Percentiles rank a stretch among this genome's conserved stretches.
Evolutionary conservation across 371 early-diverging fungal species (phyloP).

Genomic region (Lichtheimia ornata): DNA sequence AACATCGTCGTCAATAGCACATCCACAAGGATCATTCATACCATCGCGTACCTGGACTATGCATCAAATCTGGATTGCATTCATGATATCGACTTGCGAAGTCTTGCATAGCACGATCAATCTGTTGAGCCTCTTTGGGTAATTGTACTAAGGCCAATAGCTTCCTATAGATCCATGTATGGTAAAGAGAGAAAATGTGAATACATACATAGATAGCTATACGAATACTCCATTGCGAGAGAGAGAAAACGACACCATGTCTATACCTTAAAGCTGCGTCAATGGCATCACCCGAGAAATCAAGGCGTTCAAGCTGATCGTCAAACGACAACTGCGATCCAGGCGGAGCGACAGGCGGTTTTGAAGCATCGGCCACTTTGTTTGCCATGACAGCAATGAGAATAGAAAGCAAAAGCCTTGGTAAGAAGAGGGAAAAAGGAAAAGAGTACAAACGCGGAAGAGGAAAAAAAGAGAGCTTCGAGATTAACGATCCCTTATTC

Average conservation of each 20-base stretch:
- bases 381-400: too few relatives aligned
- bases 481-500: too few relatives aligned
- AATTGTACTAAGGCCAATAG: conserved; percentile 76
- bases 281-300: conserved; percentile 70
- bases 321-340: too few relatives aligned
- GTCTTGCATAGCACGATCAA: conserved; percentile 83
- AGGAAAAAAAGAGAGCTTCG: too few relatives aligned
- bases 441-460: too few relatives aligned
- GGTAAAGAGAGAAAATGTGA: neutral
- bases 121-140: conserved; percentile 90
- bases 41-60: conserved; percentile 52
- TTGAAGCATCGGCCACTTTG: too few relatives aligned
- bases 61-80: conserved; percentile 70
- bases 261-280: conserved; percentile 71
- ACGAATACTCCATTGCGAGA: neutral
- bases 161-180: conserved; percentile 45
- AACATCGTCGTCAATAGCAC: neutral
- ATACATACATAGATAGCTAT: too few relatives aligned
- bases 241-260: neutral
- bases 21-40: neutral
- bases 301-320: conserved; percentile 29
- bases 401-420: too few relatives aligned
- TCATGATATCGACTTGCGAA: conserved; percentile 81
- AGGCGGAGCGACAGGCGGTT: too few relatives aligned
- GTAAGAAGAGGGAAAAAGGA: too few relatives aligned